These are phyloP conservation scores for Oryza longistaminata DNA, from an alignment of 176 grass and related monocot genomes.

Conservation along the genomic window DNA sequence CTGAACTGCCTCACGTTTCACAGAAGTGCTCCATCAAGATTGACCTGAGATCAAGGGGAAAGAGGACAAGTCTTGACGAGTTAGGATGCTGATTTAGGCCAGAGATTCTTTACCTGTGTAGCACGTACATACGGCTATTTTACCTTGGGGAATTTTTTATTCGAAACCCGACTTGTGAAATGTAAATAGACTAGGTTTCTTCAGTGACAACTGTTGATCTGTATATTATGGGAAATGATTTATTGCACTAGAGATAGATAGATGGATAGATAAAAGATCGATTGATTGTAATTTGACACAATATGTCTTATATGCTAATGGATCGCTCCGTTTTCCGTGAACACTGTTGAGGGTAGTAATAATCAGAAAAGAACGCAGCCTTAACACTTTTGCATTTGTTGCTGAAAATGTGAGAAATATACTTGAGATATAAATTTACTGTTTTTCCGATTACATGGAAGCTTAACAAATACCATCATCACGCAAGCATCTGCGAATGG, in stretches of 20 bases:
- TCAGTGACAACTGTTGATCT: background rate
- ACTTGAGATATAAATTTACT: too few relatives aligned
- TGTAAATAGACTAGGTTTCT: constrained; percentile 27
- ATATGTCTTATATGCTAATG: too few relatives aligned
- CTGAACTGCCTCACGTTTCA: constrained; percentile 57
- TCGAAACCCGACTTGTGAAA: background rate
- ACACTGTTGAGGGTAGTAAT: too few relatives aligned
- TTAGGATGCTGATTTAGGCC: constrained; percentile 39
- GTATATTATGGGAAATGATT: background rate
- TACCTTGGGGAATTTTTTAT: constrained; percentile 3
- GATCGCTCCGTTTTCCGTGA: too few relatives aligned
- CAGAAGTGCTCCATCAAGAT: constrained; percentile 76
- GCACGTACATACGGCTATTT: background rate
- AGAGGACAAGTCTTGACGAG: constrained; percentile 23
- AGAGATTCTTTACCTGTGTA: background rate
- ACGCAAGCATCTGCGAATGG: too few relatives aligned
- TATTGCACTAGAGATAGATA: background rate
- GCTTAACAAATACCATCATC: too few relatives aligned
- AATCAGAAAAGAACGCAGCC: too few relatives aligned
- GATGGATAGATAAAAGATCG: too few relatives aligned
- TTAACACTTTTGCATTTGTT: too few relatives aligned
- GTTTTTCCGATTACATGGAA: too few relatives aligned
- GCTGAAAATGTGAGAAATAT: too few relatives aligned
- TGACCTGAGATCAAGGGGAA: constrained; percentile 32
- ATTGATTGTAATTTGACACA: too few relatives aligned